Conservation (phyloP, 2,329 filamentous ascomycete genomes). For the Gnomoniopsis sp. region DNA sequence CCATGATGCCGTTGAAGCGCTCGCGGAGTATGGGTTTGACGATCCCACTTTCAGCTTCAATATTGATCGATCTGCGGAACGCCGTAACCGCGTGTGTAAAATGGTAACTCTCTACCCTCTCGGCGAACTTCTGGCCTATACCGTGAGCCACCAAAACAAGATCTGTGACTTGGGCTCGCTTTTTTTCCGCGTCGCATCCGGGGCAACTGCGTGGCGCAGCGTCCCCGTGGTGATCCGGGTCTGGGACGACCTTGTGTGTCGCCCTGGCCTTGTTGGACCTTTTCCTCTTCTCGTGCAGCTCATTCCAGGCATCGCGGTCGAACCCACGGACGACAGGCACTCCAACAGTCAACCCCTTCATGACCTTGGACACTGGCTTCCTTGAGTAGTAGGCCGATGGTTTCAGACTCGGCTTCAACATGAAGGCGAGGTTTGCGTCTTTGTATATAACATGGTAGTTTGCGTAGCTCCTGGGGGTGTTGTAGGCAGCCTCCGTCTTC, state of each 20-base stretch:
- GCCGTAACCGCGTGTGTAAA: conserved; percentile 95
- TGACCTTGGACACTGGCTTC: conserved; percentile 76
- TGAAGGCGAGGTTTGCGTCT: conserved; percentile 70
- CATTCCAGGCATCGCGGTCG: conserved; percentile 72
- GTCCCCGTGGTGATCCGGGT: conserved; percentile 1
- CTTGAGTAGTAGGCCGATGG: conserved; percentile 84
- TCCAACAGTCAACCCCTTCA: conserved; percentile 78
- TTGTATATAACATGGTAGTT: conserved; percentile 86
- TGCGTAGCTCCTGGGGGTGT: conserved; percentile 54
- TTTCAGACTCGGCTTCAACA: conserved; percentile 80
- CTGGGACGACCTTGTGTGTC: conserved; percentile 18
- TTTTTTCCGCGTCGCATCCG: conserved; percentile 61
- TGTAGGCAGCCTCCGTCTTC: conserved; percentile 34
- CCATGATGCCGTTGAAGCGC: conserved; percentile 87
- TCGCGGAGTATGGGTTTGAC: conserved; percentile 74
- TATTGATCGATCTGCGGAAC: conserved; percentile 80
- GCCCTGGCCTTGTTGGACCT: conserved; percentile 23
- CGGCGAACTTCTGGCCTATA: conserved; percentile 93
- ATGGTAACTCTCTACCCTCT: conserved; percentile 92
- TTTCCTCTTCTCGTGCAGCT: conserved; percentile 53
- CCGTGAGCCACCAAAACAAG: conserved; percentile 89
- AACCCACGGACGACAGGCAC: conserved; percentile 89
- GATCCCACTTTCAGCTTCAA: conserved; percentile 71
- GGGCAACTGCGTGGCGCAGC: conserved; percentile 17
- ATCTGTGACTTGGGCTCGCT: conserved; percentile 72